Base-by-base conservation (phyloP, 2,329 filamentous ascomycete genomes). In the Colletotrichum agaves region DNA sequence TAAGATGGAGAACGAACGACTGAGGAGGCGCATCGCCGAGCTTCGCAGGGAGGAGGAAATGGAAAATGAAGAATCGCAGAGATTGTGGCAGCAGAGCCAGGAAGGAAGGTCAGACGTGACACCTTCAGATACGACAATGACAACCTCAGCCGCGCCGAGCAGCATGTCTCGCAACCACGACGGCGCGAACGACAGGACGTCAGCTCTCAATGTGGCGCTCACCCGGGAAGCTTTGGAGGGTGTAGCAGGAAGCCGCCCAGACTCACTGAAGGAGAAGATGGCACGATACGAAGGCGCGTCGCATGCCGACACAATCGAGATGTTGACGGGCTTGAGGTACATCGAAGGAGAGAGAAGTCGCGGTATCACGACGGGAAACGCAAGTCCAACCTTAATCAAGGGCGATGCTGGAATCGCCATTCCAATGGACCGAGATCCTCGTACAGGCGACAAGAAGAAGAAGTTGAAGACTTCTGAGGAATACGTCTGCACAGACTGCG, bases 401-500 rank as follows among this genome's bases (percentile, higher is more conserved):
- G 94, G 93, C 59, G 93, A 97, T 76, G 93, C 89, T 8, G 94
- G 94, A 56, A 95, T 97, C 69, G 91, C 92, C 7, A 96, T 97
- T 58, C 89, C 93, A 0, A 81, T 92, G 37, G 93, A 97, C 71
- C 89, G 93, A 70, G 93, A 96, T 67, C 85, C 87, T 13, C 84
- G 91, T 55, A 85, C 85, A 12, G 90, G 87, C 0, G 91, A 93
- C 69, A 94, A 97, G 79, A 97, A 97, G 81, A 91, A 94, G 83
- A 97, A 97, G 78, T 83, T 93, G 52, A 97, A 97, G 77, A 85
- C 88, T 23, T 86, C 87, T 1, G 89, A 97, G 75, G 94, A 98
- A 83, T 98, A 98, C 76, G 93, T 97, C 41, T 98, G 95, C 79
- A 95, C 93, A 1, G 95, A 98, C 78, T 98, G 95, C 80, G 94